Percentiles rank a stretch among this genome's conserved stretches.
Evolutionary conservation across 768 basidiomycete genomes (phyloP).

Genomic region (Lentinula raphanica): DNA sequence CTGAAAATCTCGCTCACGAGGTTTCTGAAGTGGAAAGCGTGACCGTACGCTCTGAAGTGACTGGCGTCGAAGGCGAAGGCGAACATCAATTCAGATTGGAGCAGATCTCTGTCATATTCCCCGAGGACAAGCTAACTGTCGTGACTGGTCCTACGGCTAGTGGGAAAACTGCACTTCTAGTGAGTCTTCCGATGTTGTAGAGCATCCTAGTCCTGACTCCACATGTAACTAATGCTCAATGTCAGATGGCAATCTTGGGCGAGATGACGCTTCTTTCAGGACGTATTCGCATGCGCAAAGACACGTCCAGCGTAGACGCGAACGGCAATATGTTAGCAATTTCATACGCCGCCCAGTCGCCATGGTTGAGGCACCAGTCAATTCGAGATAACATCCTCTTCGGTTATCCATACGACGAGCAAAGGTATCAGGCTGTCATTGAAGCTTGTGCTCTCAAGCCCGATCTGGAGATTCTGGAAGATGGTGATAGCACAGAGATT

Average conservation of each 20-base stretch:
- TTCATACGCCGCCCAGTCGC: slow-evolving; percentile 70
- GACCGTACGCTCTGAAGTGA: slow-evolving; percentile 9
- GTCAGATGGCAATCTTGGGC: slow-evolving; percentile 64
- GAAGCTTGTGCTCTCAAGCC: slow-evolving; percentile 78
- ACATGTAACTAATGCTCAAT: not conserved
- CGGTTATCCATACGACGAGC: slow-evolving; percentile 65
- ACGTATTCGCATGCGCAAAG: slow-evolving; percentile 61
- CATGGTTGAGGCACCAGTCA: slow-evolving; percentile 66
- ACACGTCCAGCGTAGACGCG: slow-evolving; percentile 52
- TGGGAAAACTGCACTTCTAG: slow-evolving; percentile 78
- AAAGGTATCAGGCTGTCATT: slow-evolving; percentile 70
- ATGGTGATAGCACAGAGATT: slow-evolving; percentile 74
- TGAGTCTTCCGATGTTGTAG: slow-evolving; percentile 23
- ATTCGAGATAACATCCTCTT: slow-evolving; percentile 82
- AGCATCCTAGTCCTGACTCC: not conserved
- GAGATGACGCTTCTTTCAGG: slow-evolving; percentile 58
- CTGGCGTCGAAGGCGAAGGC: slow-evolving; percentile 16
- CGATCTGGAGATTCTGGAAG: slow-evolving; percentile 80
- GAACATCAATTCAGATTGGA: slow-evolving; percentile 61
- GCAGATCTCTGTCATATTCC: slow-evolving; percentile 67
- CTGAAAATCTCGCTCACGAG: not conserved
- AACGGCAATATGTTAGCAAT: slow-evolving; percentile 58
- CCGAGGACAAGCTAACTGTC: slow-evolving; percentile 63
- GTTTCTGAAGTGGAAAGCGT: not conserved
- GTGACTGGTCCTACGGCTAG: slow-evolving; percentile 78